These are phyloP conservation scores for Rhazya stricta DNA, from an alignment of 257 asterid genomes.

Conservation along the genomic window DNA sequence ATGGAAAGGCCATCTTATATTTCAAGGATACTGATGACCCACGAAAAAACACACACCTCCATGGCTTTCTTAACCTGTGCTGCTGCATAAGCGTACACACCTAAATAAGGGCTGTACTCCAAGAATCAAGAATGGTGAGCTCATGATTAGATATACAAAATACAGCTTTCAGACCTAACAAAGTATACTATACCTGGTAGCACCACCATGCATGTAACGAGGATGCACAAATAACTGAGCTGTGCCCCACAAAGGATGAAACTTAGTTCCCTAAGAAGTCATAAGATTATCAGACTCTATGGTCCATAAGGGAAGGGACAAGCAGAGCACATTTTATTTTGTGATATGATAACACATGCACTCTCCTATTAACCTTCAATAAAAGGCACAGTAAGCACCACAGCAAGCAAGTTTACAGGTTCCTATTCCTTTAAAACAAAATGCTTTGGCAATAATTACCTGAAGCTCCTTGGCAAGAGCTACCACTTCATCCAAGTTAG, in stretches of 20 bases:
- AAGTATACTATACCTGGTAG: conserved; percentile 62
- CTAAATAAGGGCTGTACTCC: conserved; percentile 69
- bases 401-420: neutral
- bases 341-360: too few relatives aligned
- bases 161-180: neutral
- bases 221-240: conserved; percentile 88
- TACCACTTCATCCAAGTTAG: conserved; percentile 91
- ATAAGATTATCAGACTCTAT: neutral
- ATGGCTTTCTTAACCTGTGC: conserved; percentile 98
- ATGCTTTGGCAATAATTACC: conserved; percentile 36
- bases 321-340: neutral
- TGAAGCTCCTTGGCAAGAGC: conserved; percentile 96
- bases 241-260: conserved; percentile 94
- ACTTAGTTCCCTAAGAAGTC: conserved; percentile 52
- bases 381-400: neutral
- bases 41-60: conserved; percentile 49
- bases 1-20: neutral
- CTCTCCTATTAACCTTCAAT: neutral
- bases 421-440: neutral
- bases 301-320: conserved; percentile 1
- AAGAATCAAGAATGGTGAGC: conserved; percentile 14
- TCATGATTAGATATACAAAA: neutral
- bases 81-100: conserved; percentile 69
- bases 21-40: conserved; percentile 2
- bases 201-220: conserved; percentile 97